Percentiles rank a stretch among this genome's conserved stretches.
Conservation (phyloP, 345 rosid genomes). For the Syzygium aromaticum region DNA sequence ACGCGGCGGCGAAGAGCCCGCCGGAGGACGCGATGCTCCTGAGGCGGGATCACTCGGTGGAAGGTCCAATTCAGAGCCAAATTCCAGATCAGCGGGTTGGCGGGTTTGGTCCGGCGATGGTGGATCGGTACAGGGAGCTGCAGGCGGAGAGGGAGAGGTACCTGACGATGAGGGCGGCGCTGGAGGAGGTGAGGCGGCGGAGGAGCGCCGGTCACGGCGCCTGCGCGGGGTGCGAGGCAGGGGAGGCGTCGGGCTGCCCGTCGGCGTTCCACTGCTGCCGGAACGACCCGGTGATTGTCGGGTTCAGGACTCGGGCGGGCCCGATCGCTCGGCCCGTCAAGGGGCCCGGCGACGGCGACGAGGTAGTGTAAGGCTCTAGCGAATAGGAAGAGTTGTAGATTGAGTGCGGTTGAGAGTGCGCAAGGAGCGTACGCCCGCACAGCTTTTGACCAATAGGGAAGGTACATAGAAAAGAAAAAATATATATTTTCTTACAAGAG, state of each 20-base stretch:
- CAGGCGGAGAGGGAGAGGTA: slow-evolving; percentile 21
- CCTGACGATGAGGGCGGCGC: slow-evolving; percentile 5
- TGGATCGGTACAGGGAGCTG: slow-evolving; percentile 12
- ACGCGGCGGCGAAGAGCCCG: neutral
- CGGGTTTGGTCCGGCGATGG: slow-evolving; percentile 1
- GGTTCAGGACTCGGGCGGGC: slow-evolving; percentile 38
- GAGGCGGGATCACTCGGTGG: slow-evolving; percentile 10
- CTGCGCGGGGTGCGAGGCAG: slow-evolving; percentile 31
- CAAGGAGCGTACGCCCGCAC: neutral
- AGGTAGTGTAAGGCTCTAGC: neutral
- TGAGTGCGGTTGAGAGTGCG: neutral
- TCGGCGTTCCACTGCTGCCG: slow-evolving; percentile 40
- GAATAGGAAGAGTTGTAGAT: neutral
- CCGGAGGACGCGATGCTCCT: slow-evolving; percentile 21
- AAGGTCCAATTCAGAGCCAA: neutral
- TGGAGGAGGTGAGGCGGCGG: neutral
- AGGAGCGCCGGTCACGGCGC: neutral
- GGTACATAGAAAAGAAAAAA: neutral
- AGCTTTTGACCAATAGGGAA: neutral
- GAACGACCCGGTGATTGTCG: slow-evolving; percentile 25
- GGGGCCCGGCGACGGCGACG: neutral
- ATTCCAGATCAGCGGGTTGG: neutral
- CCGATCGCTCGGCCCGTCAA: slow-evolving; percentile 42
- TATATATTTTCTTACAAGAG: neutral
- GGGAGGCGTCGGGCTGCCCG: slow-evolving; percentile 2